Percentiles rank a stretch among this genome's conserved stretches.
These are phyloP conservation scores for Colletotrichum simmondsii DNA, from an alignment of 2,329 filamentous ascomycete species.

Conservation along the genomic window DNA sequence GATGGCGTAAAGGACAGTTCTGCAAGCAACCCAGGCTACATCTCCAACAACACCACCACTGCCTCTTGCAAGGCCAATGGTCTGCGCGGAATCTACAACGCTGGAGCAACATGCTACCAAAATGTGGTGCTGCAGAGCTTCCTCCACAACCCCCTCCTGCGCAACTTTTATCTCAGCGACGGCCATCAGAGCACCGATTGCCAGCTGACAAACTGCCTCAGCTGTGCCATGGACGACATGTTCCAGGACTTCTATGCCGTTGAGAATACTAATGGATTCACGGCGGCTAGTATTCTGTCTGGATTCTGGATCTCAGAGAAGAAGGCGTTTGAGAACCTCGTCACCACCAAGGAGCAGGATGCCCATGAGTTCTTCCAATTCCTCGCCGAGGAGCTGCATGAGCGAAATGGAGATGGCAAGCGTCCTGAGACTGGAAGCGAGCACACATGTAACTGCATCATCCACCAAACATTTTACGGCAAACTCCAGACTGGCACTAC, in stretches of 20 bases:
- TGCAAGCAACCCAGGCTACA: conserved; percentile 73
- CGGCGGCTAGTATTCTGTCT: conserved; percentile 87
- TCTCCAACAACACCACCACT: conserved; percentile 80
- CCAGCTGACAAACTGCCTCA: conserved; percentile 69
- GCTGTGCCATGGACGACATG: conserved; percentile 79
- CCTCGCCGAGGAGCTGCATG: conserved; percentile 89
- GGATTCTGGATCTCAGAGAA: conserved; percentile 90
- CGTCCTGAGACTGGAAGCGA: conserved; percentile 68
- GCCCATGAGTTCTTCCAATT: conserved; percentile 98
- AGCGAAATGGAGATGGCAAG: conserved; percentile 79
- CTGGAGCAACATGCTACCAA: conserved; percentile 98
- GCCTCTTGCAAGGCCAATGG: conserved; percentile 89
- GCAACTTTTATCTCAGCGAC: conserved; percentile 92
- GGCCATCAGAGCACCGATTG: conserved; percentile 86
- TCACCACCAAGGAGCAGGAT: conserved; percentile 95
- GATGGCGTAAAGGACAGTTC: conserved; percentile 68
- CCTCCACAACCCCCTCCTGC: conserved; percentile 90
- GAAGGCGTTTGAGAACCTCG: conserved; percentile 77
- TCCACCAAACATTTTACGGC: conserved; percentile 94
- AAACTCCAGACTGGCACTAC: conserved; percentile 91
- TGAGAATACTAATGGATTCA: conserved; percentile 89
- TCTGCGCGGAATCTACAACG: conserved; percentile 93
- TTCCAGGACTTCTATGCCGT: conserved; percentile 77
- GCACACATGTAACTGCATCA: conserved; percentile 84
- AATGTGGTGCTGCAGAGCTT: conserved; percentile 95